A percentile compares a stretch with the other conserved stretches of the same genome.
Evolutionary conservation across 1,284 basidiomycete species (phyloP).

Genomic region (Earliella scabrosa): DNA sequence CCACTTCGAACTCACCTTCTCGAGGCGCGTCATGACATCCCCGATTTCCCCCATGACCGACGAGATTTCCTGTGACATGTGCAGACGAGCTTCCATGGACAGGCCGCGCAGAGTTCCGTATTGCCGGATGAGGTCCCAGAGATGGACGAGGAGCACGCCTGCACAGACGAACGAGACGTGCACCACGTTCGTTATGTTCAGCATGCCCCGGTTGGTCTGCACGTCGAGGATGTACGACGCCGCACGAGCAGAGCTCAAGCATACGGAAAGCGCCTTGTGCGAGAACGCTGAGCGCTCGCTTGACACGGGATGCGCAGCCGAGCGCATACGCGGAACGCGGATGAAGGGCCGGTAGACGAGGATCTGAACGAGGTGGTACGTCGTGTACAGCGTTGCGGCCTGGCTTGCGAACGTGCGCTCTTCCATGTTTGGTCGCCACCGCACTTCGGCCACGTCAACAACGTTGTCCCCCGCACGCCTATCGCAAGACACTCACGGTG

Average conservation of each 20-base stretch:
- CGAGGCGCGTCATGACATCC: constrained; percentile 29
- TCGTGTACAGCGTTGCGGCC: constrained; percentile 67
- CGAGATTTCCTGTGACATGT: constrained; percentile 25
- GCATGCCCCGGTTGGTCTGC: constrained; percentile 47
- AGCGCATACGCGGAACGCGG: constrained; percentile 34
- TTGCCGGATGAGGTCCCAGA: constrained; percentile 35
- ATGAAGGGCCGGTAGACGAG: constrained; percentile 82
- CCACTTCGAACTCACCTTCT: constrained; percentile 33
- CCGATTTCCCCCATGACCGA: constrained; percentile 30
- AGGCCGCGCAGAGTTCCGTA: constrained; percentile 20
- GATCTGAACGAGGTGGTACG: constrained; percentile 75
- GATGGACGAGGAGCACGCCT: constrained; percentile 34
- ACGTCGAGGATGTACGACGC: constrained; percentile 64
- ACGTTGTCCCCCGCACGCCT: not conserved
- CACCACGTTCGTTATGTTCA: constrained; percentile 32
- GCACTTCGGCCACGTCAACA: constrained; percentile 46
- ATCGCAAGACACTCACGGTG: constrained; percentile 53
- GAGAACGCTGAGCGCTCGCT: constrained; percentile 36
- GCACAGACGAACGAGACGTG: constrained; percentile 33
- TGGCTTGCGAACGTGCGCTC: constrained; percentile 60
- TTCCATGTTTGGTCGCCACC: constrained; percentile 67
- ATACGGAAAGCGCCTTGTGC: constrained; percentile 63
- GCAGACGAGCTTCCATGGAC: constrained; percentile 8
- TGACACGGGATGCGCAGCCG: constrained; percentile 14
- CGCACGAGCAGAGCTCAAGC: constrained; percentile 67